Evolutionary conservation across 768 basidiomycete species (phyloP), one percentile per base, ranked within the genome.

Genomic region (Symmetrospora coprosmae): DNA sequence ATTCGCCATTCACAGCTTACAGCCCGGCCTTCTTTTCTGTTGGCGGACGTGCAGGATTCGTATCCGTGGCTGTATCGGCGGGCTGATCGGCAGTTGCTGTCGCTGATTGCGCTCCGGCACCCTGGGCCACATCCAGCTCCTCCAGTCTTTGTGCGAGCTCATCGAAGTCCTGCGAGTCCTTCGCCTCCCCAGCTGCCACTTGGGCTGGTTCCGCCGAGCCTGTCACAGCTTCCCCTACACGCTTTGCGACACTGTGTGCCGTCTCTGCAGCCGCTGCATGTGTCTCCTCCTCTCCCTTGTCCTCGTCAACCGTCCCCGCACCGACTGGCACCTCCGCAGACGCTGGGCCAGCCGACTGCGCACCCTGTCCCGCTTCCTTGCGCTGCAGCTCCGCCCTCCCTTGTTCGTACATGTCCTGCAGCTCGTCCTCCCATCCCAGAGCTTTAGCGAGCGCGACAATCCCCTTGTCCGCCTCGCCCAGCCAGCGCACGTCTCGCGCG

Each of bases 381-480:
- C 23, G 8, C 38, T 50, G 31, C 33, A 35, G 23, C 23, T 55
- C 52, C 7, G 8, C n/a, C 53, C 35, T 60, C 8, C 59, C 35
- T 14, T 34, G 28, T 31, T 56, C 34, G 25, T 37, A 41, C 19
- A 60, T 6, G 4, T 51, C 35, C 14, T 50, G 50, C n/a, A 60
- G 46, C 46, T 60, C 59, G n/a, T 60, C 33, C 35, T 52, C 48
- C 59, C 59, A 60, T 11, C 39, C 49, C 31, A 60, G 23, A 13
- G 16, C 33, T 30, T 56, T 38, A n/a, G 39, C 59, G 21, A 60
- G n/a, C 28, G 53, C 4, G 9, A 40, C 14, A 8, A 60, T 33
- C n/a, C 59, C 59, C 25, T 50, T 41, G 38, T 60, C 59, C 23
- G 59, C 31, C 28, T 60, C 21, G 13, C 59, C 59, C 35, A 60